phyloP scores from a whole-genome alignment of 768 basidiomycete species.

The Pleurotus platypus region DNA sequence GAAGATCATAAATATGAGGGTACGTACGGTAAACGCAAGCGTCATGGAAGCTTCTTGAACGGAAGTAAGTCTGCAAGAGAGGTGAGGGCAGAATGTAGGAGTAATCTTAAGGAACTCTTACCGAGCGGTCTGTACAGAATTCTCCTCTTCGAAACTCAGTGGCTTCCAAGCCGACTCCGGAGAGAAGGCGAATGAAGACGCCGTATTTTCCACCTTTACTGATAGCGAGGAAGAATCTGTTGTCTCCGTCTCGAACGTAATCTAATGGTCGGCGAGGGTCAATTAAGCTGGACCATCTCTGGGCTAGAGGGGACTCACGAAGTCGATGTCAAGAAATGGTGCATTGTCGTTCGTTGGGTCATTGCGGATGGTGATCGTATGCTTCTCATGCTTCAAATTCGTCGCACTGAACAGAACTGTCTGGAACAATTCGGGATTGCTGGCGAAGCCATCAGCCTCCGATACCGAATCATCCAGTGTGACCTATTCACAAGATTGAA shows the following conservation, averaged over 20 bases:
- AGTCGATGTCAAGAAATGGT: conserved; percentile 42
- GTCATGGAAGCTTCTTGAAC: conserved; percentile 16
- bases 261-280: conserved; percentile 16
- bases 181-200: background rate
- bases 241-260: conserved; percentile 28
- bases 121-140: background rate
- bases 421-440: conserved; percentile 31
- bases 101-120: background rate
- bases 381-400: conserved; percentile 27
- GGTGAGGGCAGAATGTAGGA: background rate
- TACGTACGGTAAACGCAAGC: conserved; percentile 22
- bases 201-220: background rate
- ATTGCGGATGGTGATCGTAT: conserved; percentile 34
- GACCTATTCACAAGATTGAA: conserved; percentile 15
- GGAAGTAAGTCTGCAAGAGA: conserved; percentile 7
- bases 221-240: background rate
- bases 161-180: background rate
- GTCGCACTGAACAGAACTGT: conserved; percentile 33
- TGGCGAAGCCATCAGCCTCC: conserved; percentile 22
- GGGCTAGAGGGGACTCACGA: conserved; percentile 25
- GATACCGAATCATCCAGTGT: conserved; percentile 32
- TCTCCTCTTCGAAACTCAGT: conserved; percentile 1
- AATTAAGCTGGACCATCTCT: background rate
- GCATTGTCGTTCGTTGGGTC: conserved; percentile 9
- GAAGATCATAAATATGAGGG: background rate